Percentiles rank a stretch among this genome's conserved stretches.
These are phyloP conservation scores for Pseudozyma hubeiensis DNA, from an alignment of 1,284 basidiomycete species.

Conservation along the genomic window DNA sequence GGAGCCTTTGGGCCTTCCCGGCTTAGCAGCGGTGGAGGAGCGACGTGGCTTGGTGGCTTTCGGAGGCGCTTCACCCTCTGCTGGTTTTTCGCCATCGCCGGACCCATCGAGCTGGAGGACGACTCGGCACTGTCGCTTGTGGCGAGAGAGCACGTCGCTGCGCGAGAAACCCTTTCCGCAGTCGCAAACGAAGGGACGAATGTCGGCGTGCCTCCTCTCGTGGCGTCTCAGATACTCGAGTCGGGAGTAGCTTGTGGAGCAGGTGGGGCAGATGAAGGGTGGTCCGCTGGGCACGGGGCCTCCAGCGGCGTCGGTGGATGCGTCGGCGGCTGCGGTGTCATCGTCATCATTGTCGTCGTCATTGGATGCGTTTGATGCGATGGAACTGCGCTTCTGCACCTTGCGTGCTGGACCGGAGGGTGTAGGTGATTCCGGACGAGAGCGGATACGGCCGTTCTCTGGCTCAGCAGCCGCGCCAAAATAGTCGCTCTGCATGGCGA, in stretches of 20 bases:
- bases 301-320: slow-evolving; percentile 20
- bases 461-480: slow-evolving; percentile 44
- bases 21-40: slow-evolving; percentile 46
- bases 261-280: slow-evolving; percentile 66
- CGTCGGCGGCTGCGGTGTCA: slow-evolving; percentile 17
- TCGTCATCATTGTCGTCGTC: slow-evolving; percentile 22
- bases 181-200: slow-evolving; percentile 66
- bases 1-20: slow-evolving; percentile 49
- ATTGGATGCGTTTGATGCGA: slow-evolving; percentile 32
- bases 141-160: slow-evolving; percentile 66
- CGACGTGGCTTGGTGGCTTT: slow-evolving; percentile 47
- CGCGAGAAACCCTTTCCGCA: slow-evolving; percentile 67
- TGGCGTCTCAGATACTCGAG: slow-evolving; percentile 67
- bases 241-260: slow-evolving; percentile 66
- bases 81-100: slow-evolving; percentile 41
- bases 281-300: slow-evolving; percentile 55
- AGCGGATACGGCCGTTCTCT: slow-evolving; percentile 30
- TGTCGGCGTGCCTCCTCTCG: slow-evolving; percentile 66
- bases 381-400: slow-evolving; percentile 38
- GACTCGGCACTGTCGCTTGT: slow-evolving; percentile 65
- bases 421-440: slow-evolving; percentile 37
- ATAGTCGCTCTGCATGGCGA: slow-evolving; percentile 44
- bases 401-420: slow-evolving; percentile 39
- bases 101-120: slow-evolving; percentile 50
- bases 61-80: slow-evolving; percentile 35